Conservation (phyloP, 768 basidiomycete species). For the Tulasnella sp. region DNA sequence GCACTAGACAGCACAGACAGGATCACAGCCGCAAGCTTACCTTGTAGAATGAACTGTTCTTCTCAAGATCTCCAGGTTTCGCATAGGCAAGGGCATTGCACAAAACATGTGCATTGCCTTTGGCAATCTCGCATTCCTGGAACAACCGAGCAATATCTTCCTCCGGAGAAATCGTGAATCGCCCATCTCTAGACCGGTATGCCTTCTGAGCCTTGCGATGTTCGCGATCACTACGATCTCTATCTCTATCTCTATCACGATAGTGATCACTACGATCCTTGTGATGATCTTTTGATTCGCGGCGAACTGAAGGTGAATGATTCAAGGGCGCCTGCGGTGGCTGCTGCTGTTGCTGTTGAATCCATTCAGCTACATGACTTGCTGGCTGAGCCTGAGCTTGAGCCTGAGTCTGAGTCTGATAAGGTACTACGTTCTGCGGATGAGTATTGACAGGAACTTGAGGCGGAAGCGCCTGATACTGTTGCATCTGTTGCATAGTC, state of each 20-base stretch:
- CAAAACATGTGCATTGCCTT: conserved; percentile 65
- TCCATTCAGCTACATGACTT: not conserved
- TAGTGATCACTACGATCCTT: not conserved
- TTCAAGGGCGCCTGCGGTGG: not conserved
- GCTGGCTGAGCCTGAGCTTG: not conserved
- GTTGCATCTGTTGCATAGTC: too few relatives aligned
- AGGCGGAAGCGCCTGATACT: too few relatives aligned
- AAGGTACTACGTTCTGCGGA: too few relatives aligned
- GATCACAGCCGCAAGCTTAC: conserved; percentile 31
- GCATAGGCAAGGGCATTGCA: conserved; percentile 56
- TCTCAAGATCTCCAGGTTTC: conserved; percentile 54
- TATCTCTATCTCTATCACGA: conserved; percentile 8
- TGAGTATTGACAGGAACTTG: too few relatives aligned
- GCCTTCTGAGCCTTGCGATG: conserved; percentile 15
- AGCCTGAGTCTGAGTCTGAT: conserved; percentile 29
- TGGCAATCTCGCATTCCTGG: conserved; percentile 74
- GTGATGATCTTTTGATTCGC: not conserved
- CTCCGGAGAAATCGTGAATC: conserved; percentile 49
- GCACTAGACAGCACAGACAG: not conserved
- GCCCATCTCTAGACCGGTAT: conserved; percentile 25
- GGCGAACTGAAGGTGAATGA: not conserved
- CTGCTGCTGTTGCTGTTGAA: conserved; percentile 3
- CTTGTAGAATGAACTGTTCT: conserved; percentile 45
- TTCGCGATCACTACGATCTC: conserved; percentile 9
- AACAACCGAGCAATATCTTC: conserved; percentile 75